Conservation (phyloP, 1,284 basidiomycete species). For the Rhizoctonia solani region DNA sequence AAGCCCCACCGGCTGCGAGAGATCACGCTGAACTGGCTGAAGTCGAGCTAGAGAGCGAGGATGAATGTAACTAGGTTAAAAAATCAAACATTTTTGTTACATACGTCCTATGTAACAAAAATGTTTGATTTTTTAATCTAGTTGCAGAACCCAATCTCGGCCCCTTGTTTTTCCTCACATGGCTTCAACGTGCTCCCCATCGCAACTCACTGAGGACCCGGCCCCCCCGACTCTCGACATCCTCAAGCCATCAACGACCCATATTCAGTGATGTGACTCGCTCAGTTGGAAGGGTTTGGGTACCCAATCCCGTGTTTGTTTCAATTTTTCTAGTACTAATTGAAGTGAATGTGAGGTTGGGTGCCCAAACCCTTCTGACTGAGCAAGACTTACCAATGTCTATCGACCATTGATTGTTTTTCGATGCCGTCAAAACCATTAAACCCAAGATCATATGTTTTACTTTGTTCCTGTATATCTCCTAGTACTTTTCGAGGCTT, state of each 20-base stretch:
- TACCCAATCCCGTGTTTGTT: background rate
- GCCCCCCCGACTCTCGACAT: conserved; percentile 8
- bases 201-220: background rate
- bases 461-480: background rate
- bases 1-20: background rate
- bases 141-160: background rate
- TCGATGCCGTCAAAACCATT: background rate
- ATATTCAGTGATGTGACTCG: background rate
- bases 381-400: background rate
- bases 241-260: conserved; percentile 11
- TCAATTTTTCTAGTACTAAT: background rate
- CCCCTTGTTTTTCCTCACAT: background rate
- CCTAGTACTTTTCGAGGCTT: conserved; percentile 22
- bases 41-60: conserved; percentile 26
- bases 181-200: conserved; percentile 12
- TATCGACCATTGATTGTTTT: conserved; percentile 5
- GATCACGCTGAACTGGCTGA: conserved; percentile 17
- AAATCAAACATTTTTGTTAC: background rate
- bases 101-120: background rate
- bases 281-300: background rate
- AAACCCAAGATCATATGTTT: background rate
- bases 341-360: background rate
- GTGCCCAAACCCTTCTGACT: background rate
- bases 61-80: conserved; percentile 21
- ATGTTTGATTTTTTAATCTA: conserved; percentile 1